Base-by-base conservation (phyloP, 2,329 filamentous ascomycete genomes). In the Metarhizium brunneum region DNA sequence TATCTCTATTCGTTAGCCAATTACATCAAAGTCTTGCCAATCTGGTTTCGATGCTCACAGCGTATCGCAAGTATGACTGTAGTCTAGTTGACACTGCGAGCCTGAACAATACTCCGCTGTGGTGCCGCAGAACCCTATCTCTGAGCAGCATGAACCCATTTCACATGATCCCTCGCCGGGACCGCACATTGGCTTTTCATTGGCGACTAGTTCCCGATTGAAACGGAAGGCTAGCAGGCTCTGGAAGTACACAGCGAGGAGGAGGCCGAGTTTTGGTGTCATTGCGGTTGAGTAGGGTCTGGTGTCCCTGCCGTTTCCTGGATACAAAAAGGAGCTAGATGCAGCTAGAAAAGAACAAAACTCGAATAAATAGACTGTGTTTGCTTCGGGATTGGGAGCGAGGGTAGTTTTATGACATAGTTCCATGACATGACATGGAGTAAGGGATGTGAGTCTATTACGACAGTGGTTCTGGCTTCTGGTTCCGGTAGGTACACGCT, bases 61-160 rank as follows among this genome's bases (percentile, higher is more conserved):
- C 58, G 71, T 71, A 57, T 74, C 70, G 66, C 72, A 74, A 43
- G 66, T 63, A 54, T 72, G 68, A 56, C 71, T 70, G 60, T 69
- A 74, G 11, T 68, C 66, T 42, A 74, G 60, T 57, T 73, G 72
- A 56, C 72, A 74, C 47, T 64, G 62, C 4, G 70, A 71, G 35
- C 71, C 71, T 48, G 60, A 65, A 56, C 72, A 74, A 56, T 65
- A 72, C 14, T 68, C 66, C 35, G 53, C 56, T 16, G 62, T 61
- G 3, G 63, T 71, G 53, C 72, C 72, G 63, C 72, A 74, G 60
- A 65, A 69, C 40, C 70, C 70, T 52, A 61, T 61, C 54, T 65
- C 69, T 16, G 71, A 73, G 54, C 71, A 74, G 52, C 71, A 74
- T 40, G 58, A 54, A 16, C 68, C 67, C 10, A 57, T 29, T 35